Conservation (phyloP, 371 early-diverging fungal genomes). For the Mucor irregularis region DNA sequence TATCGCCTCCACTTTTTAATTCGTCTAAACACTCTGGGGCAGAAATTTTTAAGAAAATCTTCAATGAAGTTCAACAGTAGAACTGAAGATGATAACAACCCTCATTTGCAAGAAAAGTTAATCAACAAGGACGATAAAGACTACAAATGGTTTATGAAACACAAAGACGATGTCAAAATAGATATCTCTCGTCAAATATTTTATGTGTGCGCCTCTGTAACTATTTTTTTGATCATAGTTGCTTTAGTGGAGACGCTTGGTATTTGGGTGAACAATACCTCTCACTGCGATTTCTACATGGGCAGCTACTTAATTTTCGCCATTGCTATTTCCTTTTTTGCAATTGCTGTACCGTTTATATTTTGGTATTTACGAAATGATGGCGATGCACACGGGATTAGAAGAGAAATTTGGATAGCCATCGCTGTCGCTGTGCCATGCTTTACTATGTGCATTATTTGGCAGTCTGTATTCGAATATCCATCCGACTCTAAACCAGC, state of each 20-base stretch:
- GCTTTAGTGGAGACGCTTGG: not conserved
- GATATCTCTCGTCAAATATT: not conserved
- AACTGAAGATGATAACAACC: not conserved
- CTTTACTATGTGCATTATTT: slow-evolving; percentile 17
- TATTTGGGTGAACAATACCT: not conserved
- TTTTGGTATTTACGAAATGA: slow-evolving; percentile 24
- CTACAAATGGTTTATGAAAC: slow-evolving; percentile 2
- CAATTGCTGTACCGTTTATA: slow-evolving; percentile 11
- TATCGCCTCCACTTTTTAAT: slow-evolving; percentile 12
- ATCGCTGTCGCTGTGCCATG: slow-evolving; percentile 23
- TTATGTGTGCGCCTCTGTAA: not conserved
- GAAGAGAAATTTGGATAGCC: slow-evolving; percentile 31
- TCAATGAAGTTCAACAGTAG: too few relatives aligned
- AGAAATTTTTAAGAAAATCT: too few relatives aligned
- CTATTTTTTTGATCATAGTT: not conserved
- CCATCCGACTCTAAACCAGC: not conserved
- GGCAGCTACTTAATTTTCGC: slow-evolving; percentile 4
- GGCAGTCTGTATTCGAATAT: slow-evolving; percentile 7
- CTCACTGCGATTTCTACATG: not conserved
- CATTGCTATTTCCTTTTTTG: slow-evolving; percentile 8
- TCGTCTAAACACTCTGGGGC: not conserved
- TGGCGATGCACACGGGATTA: slow-evolving; percentile 40
- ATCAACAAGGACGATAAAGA: not conserved
- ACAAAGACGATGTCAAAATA: not conserved
- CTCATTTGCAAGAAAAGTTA: not conserved